Base-by-base conservation (phyloP, 345 rosid species). In the Citrus sinensis region DNA sequence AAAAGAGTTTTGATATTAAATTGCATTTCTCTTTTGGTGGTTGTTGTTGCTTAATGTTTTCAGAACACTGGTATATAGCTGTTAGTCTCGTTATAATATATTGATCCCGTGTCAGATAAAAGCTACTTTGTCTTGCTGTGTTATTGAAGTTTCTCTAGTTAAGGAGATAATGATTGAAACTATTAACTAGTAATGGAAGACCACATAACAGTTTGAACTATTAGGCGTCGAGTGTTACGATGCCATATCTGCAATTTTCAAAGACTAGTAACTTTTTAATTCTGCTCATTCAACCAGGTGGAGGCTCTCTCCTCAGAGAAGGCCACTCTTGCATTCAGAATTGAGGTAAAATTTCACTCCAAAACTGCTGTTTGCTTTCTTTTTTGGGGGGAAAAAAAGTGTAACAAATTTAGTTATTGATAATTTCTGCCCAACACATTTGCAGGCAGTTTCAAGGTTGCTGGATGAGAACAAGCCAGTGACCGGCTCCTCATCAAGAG, bases 291-390 rank as follows among this genome's bases (percentile, higher is more conserved):
- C 69, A 75, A 34, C 76, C 89, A 95, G 98, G 97, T 92, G 34
- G 99, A 95, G 87, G 89, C 92, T 5, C 91, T 96, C 60, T 92
- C 97, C 74, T 92, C 99, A 1, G 97, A 96, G 83, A 96, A 96
- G 93, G 92, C 98, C 49, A 96, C 97, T 37, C 75, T 92, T 24
- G 22, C 71, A 5, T 89, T 96, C 82, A 88, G 99, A 87, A 96
- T 93, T 39, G 98, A 96, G 98, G 98, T 95, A 86, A 25, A 17
- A 20, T 37, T 54, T 67, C 67, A 64, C 9, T 22, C 64, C 2
- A 51, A 34, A 77, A 60, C 58, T 42, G 17, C 2, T 56, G 24
- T 80, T 64, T 71, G 19, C 72, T 27, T 71, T 29, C 35, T 5
- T 61, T 51, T 22, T 9, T n/a, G 22, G 42, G 42, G 42, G 10